phyloP scores from a whole-genome alignment of 495 filamentous ascomycete genomes.

The Aspergillus diversus region DNA sequence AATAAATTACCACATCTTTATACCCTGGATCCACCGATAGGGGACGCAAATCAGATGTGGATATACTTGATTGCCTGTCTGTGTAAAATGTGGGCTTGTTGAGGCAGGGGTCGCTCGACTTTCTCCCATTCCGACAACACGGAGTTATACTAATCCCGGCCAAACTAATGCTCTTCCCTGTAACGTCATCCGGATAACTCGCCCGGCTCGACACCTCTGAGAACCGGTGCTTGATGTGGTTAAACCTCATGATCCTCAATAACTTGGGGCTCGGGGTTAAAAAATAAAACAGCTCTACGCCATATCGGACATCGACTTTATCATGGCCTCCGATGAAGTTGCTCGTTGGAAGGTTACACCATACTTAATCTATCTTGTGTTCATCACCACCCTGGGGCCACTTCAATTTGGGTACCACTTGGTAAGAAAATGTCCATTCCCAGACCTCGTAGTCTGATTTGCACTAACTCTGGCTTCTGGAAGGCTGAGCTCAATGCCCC shows the following conservation, averaged over 20 bases:
- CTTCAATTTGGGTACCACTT: conserved; percentile 95
- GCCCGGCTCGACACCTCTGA: background rate
- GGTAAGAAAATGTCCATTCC: conserved; percentile 48
- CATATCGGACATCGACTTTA: conserved; percentile 4
- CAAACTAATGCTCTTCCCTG: background rate
- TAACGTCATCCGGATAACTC: background rate
- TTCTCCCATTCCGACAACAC: background rate
- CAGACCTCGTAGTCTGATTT: background rate
- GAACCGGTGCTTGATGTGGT: background rate
- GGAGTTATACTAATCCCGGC: background rate
- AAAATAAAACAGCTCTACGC: background rate
- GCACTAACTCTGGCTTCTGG: conserved; percentile 20
- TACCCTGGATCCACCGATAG: no score
- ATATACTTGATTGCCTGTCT: background rate
- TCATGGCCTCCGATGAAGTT: conserved; percentile 29
- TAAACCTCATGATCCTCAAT: background rate
- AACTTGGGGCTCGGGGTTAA: background rate
- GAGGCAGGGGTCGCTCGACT: background rate
- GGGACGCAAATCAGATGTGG: no score
- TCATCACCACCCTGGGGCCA: conserved; percentile 73
- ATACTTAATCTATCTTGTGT: conserved; percentile 67
- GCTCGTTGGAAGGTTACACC: conserved; percentile 48
- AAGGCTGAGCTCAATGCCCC: conserved; percentile 96
- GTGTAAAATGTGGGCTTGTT: background rate
- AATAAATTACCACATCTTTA: no score